These are phyloP conservation scores for Naganishia vaughanmartiniae DNA, from an alignment of 768 basidiomycete species.

Conservation along the genomic window DNA sequence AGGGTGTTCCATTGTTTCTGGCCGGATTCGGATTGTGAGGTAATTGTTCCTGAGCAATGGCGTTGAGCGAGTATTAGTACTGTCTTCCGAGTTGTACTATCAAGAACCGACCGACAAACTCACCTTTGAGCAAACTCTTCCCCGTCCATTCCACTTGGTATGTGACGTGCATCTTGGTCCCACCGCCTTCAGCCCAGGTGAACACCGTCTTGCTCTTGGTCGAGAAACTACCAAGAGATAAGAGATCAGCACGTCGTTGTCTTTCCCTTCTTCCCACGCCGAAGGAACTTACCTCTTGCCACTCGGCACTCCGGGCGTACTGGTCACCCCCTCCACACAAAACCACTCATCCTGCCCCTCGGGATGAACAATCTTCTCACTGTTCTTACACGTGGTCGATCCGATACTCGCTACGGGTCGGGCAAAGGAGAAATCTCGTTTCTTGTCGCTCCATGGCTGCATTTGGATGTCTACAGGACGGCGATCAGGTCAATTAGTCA, in stretches of 20 bases:
- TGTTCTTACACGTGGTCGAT: conserved; percentile 30
- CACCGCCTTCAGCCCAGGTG: conserved; percentile 34
- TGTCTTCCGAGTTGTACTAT: background rate
- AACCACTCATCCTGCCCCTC: conserved; percentile 35
- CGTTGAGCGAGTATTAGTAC: background rate
- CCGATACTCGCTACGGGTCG: conserved; percentile 37
- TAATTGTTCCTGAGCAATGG: conserved; percentile 32
- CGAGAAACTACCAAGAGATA: conserved; percentile 26
- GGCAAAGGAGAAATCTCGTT: conserved; percentile 31
- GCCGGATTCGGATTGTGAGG: conserved; percentile 29
- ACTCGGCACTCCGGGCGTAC: conserved; percentile 38
- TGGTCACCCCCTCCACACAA: conserved; percentile 33
- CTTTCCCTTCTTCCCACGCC: background rate
- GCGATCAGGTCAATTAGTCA: background rate
- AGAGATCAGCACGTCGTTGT: background rate
- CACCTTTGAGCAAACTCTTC: conserved; percentile 36
- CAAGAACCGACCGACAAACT: background rate
- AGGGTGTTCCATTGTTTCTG: conserved; percentile 37
- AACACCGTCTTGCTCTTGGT: conserved; percentile 34
- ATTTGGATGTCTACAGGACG: conserved; percentile 31
- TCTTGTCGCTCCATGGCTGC: conserved; percentile 26
- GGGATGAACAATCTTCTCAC: conserved; percentile 35
- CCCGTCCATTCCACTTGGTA: conserved; percentile 37
- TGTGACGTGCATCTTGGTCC: conserved; percentile 34
- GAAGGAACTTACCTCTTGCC: conserved; percentile 31